Evolutionary conservation across 2,329 filamentous ascomycete genomes (phyloP).

Genomic region (Paracorniculantispora psalliotae): DNA sequence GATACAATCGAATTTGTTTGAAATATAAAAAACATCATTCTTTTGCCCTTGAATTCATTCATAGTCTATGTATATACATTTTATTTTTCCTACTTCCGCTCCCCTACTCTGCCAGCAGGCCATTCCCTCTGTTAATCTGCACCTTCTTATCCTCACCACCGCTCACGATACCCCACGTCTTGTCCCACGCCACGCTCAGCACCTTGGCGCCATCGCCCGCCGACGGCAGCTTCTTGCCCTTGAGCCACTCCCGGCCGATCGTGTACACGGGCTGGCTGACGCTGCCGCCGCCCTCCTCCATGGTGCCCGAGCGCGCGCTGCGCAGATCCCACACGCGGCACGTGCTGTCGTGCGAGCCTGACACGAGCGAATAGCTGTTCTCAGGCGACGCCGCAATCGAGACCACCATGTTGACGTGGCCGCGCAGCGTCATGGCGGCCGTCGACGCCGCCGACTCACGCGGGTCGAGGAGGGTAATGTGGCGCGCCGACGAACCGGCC

Average conservation of each 20-base stretch:
- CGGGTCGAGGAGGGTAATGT: conserved; percentile 91
- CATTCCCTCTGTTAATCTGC: conserved; percentile 75
- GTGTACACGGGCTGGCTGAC: conserved; percentile 69
- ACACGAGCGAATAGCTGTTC: conserved; percentile 78
- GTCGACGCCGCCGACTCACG: conserved; percentile 66
- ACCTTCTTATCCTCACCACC: conserved; percentile 91
- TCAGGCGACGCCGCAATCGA: conserved; percentile 48
- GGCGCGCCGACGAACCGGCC: conserved; percentile 76
- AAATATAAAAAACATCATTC: neutral
- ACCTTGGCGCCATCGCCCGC: conserved; percentile 87
- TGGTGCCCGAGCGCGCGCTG: conserved; percentile 53
- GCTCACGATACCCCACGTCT: conserved; percentile 80
- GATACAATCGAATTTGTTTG: neutral
- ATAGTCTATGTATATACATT: conserved; percentile 8
- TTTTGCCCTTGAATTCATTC: neutral
- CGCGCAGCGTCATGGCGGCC: conserved; percentile 83
- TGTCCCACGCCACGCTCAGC: conserved; percentile 82
- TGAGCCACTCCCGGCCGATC: conserved; percentile 69
- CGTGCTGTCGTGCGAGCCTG: conserved; percentile 86
- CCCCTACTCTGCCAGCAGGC: conserved; percentile 36
- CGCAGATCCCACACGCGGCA: conserved; percentile 92
- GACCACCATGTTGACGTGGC: conserved; percentile 72
- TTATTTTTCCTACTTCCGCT: neutral
- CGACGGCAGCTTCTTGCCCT: conserved; percentile 57
- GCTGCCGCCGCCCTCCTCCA: conserved; percentile 56